Conservation (phyloP, 2,329 filamentous ascomycete genomes). For the Knufia fluminis region DNA sequence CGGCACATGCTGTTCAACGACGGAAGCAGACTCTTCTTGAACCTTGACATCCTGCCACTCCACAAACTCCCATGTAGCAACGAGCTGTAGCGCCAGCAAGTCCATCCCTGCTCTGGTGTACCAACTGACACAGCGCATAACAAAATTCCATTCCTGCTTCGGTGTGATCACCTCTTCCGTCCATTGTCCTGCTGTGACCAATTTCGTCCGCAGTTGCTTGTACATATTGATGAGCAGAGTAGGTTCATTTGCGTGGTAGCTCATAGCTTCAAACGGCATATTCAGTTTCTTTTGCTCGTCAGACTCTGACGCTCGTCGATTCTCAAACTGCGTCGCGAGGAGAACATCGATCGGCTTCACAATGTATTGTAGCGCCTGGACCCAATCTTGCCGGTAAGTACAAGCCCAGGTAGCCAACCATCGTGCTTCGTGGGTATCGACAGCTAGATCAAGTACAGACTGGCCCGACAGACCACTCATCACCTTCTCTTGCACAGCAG, state of each 20-base stretch:
- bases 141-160: slow-evolving; percentile 76
- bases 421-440: slow-evolving; percentile 65
- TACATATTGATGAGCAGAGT: slow-evolving; percentile 73
- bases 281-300: slow-evolving; percentile 47
- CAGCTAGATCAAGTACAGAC: slow-evolving; percentile 66
- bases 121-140: slow-evolving; percentile 72
- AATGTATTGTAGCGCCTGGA: slow-evolving; percentile 74
- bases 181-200: slow-evolving; percentile 73
- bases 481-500: slow-evolving; percentile 50
- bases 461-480: slow-evolving; percentile 67
- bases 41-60: slow-evolving; percentile 11
- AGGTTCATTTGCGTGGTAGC: slow-evolving; percentile 84
- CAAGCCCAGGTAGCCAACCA: slow-evolving; percentile 96
- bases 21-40: neutral
- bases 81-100: slow-evolving; percentile 73
- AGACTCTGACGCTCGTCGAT: slow-evolving; percentile 13
- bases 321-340: slow-evolving; percentile 39
- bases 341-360: slow-evolving; percentile 71
- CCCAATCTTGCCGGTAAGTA: slow-evolving; percentile 74
- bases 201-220: slow-evolving; percentile 70
- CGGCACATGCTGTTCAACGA: slow-evolving; percentile 32
- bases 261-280: slow-evolving; percentile 55
- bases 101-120: slow-evolving; percentile 94
- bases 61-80: slow-evolving; percentile 43
- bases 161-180: slow-evolving; percentile 67